Conservation (phyloP, 441 rosid genomes). For the Viola pubescens region DNA sequence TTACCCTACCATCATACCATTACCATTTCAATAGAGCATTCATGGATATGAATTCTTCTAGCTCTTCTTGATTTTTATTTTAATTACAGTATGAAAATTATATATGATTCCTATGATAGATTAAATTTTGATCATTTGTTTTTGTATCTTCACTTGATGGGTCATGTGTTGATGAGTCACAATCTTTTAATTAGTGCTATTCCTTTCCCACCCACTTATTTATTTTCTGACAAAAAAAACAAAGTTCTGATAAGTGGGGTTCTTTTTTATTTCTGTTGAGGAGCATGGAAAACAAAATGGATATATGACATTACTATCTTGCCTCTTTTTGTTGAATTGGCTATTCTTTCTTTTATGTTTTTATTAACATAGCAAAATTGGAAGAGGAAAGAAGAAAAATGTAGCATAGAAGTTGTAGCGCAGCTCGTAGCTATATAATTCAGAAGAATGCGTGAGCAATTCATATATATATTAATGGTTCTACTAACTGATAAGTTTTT, state of each 20-base stretch:
- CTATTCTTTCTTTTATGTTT: neutral
- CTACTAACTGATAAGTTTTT: too few species aligned
- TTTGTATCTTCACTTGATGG: constrained; percentile 34
- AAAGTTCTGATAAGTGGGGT: neutral
- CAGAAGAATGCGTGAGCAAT: too few species aligned
- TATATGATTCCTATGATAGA: neutral
- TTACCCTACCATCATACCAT: constrained; percentile 25
- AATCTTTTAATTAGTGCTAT: constrained; percentile 25
- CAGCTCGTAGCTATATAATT: too few species aligned
- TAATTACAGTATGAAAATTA: neutral
- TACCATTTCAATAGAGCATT: neutral
- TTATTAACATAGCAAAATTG: neutral
- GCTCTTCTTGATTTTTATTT: neutral
- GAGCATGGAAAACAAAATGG: neutral
- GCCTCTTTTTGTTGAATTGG: neutral
- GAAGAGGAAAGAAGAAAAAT: neutral
- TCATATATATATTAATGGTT: too few species aligned
- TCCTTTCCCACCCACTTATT: constrained; percentile 10
- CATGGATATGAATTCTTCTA: neutral
- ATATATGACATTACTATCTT: neutral
- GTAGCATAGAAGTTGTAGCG: neutral
- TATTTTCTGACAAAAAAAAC: constrained; percentile 16
- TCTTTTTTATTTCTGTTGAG: neutral
- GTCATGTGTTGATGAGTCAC: constrained; percentile 34
- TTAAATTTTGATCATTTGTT: neutral